These are phyloP conservation scores for Rhododendron henanense DNA, from an alignment of 148 eudicot species.

Conservation along the genomic window DNA sequence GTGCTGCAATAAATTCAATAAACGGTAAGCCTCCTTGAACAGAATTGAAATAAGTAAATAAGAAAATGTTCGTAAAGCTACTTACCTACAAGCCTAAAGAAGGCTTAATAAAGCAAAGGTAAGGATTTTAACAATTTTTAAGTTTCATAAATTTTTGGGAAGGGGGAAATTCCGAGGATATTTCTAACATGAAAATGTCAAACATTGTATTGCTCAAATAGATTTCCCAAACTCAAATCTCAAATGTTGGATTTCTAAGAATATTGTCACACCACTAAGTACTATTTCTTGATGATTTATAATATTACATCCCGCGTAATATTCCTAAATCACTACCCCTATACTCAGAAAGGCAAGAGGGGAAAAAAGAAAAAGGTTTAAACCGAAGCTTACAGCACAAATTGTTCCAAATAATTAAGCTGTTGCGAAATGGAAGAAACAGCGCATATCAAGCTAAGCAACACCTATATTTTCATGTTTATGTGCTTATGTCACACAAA, in stretches of 20 bases:
- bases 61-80: neutral
- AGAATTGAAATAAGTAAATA: neutral
- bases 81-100: neutral
- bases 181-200: neutral
- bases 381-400: neutral
- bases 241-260: neutral
- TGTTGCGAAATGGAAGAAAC: neutral
- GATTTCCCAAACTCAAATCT: neutral
- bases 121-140: neutral
- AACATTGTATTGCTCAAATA: neutral
- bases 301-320: neutral
- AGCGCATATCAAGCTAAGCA: neutral
- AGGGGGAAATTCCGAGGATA: neutral
- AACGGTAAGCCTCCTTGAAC: neutral
- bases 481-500: neutral
- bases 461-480: neutral
- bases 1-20: slow-evolving; percentile 45
- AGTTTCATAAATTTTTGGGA: neutral
- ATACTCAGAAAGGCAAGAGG: neutral
- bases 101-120: neutral
- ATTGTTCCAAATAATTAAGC: neutral
- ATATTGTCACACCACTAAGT: neutral
- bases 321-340: neutral
- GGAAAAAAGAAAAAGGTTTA: neutral
- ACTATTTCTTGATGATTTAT: neutral